Base-by-base conservation (phyloP, 2,329 filamentous ascomycete genomes). In the Aspergillus aculeatus region DNA sequence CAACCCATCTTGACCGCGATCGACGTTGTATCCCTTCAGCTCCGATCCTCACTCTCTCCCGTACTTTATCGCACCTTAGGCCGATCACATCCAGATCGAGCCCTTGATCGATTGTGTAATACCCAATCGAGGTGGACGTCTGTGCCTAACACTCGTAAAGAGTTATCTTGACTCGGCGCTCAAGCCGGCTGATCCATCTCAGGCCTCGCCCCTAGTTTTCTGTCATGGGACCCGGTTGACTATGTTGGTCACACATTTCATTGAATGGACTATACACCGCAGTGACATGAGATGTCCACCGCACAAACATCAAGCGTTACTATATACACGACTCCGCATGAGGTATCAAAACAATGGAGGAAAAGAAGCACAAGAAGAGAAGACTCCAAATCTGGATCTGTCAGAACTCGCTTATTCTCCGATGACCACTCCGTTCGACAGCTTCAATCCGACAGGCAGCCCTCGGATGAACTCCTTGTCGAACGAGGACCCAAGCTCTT, bases 371-470 rank as follows among this genome's bases (percentile, higher is more conserved):
- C 38, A 19, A 14, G 16, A 9, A 44, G 14, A 44, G 38, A 16
- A 44, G 5, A 12, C 10, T 44, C 5, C 38, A 44, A 44, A 44
- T 44, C 26, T 29, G 38, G 5, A 44, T 44, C 38, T 44, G 38
- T 19, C 16, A 19, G 5, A 1, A 44, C 23, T 23, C 23, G 21
- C 53, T 48, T 55, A 10, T 26, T 85, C 64, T 9, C 70, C 69
- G 26, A 73, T 62, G 1, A 54, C 63, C 11, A 69, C 55, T 3
- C 72, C 72, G 60, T 66, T 75, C 2, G 71, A 70, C 10, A 75
- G 52, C 58, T 80, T 71, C 61, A 83, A 60, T 0, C 81, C 82
- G 7, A 83, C 54, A 0, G 82, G 82, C 19, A 84, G 64, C 0
- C 82, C 82, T 5, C 71, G 72, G 0, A 78, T 64, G 47, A 73